Evolutionary conservation across 148 eudicot species (phyloP), one percentile per base, ranked within the genome.

Genomic region (Cornus controversa): DNA sequence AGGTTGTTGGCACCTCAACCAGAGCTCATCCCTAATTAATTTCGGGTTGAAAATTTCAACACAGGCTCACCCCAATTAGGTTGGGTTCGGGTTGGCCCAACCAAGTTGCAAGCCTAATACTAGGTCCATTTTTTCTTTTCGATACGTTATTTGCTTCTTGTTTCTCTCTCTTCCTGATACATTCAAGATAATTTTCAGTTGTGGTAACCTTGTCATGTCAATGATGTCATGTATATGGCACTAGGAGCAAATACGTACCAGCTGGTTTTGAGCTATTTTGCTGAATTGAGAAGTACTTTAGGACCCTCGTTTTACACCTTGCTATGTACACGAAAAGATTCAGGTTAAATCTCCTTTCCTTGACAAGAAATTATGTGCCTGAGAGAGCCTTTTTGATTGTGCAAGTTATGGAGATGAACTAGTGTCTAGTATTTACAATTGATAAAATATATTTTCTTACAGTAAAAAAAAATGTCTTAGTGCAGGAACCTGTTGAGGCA

Each of bases 401-500:
- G 34, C 34, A 31, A 31, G 60, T 14, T 54, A 1, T 14, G 60
- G 18, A 54, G 8, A 54, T 54, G 6, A 54, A 14, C 22, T 16
- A 54, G 60, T 54, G 22, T 16, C 60, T 54, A 6, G 9, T 40
- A 5, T 40, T 40, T 54, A 14, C 3, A n/a, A 37, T 67, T 10
- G 6, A 15, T 28, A 25, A 11, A 11, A 50, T 11, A 15, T 50
- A 13, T 13, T 50, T 50, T 50, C 57, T 16, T 50, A 50, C 57
- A 1, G 2, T 50, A 16, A 45, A 45, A 45, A 50, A 11, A 50
- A 50, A 50, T 50, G 18, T 75, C 50, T 75, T 75, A 77, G 70
- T 76, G 73, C 77, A 85, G 85, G 78, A 75, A 67, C 75, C 76
- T 82, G 24, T 29, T 63, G 15, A 81, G 40, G 78, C 68, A 64